Percentiles rank a stretch among this genome's conserved stretches.
Evolutionary conservation across 1,284 basidiomycete genomes (phyloP).

Genomic region (Trichosporon asahii): DNA sequence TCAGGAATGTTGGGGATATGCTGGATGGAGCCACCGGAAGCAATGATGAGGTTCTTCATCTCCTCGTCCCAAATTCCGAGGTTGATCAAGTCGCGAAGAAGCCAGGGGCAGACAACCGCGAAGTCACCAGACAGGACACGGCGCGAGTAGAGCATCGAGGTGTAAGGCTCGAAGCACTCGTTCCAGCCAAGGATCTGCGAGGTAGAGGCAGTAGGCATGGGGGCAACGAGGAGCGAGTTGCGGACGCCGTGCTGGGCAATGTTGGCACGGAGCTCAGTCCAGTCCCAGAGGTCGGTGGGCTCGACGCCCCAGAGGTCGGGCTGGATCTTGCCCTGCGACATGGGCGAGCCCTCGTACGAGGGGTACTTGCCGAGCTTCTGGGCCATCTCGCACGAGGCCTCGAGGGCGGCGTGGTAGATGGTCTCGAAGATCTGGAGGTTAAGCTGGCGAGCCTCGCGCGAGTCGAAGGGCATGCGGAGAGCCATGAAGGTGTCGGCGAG

Average conservation of each 20-base stretch:
- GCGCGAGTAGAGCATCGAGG: constrained; percentile 95
- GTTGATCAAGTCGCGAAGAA: constrained; percentile 93
- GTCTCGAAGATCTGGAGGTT: constrained; percentile 99
- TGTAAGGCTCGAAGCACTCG: constrained; percentile 66
- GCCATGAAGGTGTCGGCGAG: constrained; percentile 99
- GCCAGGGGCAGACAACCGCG: constrained; percentile 98
- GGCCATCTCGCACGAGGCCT: constrained; percentile 88
- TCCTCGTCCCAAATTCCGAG: constrained; percentile 94
- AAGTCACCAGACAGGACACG: constrained; percentile 99
- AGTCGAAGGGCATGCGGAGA: constrained; percentile 93
- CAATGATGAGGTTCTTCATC: constrained; percentile 99
- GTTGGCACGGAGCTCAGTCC: constrained; percentile 81
- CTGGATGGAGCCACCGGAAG: constrained; percentile 93
- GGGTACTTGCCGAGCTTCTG: constrained; percentile 79
- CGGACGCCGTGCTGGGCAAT: constrained; percentile 82
- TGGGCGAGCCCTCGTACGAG: constrained; percentile 88
- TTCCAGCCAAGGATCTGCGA: constrained; percentile 98
- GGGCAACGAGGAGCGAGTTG: constrained; percentile 91
- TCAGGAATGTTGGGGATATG: constrained; percentile 81
- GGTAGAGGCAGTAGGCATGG: constrained; percentile 98
- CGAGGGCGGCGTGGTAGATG: constrained; percentile 93
- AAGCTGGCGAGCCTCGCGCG: constrained; percentile 76
- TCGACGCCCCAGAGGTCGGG: constrained; percentile 94
- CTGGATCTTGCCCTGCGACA: constrained; percentile 82
- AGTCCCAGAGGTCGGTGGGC: constrained; percentile 94